Evolutionary conservation across 352 stramenopile genomes (phyloP).

Genomic region (Phytophthora pistaciae): DNA sequence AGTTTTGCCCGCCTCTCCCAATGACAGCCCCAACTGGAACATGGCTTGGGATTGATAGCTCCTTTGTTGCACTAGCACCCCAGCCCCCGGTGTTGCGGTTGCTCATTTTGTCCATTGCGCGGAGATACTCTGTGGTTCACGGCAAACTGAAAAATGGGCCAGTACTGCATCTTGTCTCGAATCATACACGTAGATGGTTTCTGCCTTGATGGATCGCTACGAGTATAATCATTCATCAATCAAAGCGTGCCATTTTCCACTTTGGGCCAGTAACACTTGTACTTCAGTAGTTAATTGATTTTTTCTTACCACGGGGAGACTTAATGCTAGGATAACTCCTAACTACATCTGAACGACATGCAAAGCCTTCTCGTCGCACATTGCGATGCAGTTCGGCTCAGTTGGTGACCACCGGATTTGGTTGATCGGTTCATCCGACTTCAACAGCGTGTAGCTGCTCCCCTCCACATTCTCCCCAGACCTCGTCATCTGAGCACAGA

Average conservation of each 20-base stretch:
- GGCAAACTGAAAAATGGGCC: no score
- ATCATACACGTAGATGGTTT: no score
- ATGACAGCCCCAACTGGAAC: slow-evolving; percentile 1
- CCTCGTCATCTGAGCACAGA: slow-evolving; percentile 47
- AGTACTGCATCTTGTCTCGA: no score
- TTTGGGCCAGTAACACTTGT: no score
- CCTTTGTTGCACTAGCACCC: background rate
- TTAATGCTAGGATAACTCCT: background rate
- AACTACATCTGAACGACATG: slow-evolving; percentile 92
- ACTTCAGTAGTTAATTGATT: no score
- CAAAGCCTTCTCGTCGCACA: slow-evolving; percentile 96
- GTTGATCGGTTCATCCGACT: slow-evolving; percentile 77
- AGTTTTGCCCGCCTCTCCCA: background rate
- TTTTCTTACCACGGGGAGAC: background rate
- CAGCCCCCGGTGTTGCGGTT: no score
- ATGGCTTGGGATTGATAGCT: background rate
- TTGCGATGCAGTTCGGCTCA: slow-evolving; percentile 96
- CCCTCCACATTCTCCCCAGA: slow-evolving; percentile 33
- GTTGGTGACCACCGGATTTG: slow-evolving; percentile 93
- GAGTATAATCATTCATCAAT: no score
- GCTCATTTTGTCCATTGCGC: no score
- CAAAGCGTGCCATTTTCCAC: no score
- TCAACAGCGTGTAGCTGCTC: slow-evolving; percentile 65
- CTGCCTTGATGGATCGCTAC: no score
- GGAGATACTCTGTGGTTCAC: no score